These are phyloP conservation scores for Nemania serpens DNA, from an alignment of 2,329 filamentous ascomycete species.

Conservation along the genomic window DNA sequence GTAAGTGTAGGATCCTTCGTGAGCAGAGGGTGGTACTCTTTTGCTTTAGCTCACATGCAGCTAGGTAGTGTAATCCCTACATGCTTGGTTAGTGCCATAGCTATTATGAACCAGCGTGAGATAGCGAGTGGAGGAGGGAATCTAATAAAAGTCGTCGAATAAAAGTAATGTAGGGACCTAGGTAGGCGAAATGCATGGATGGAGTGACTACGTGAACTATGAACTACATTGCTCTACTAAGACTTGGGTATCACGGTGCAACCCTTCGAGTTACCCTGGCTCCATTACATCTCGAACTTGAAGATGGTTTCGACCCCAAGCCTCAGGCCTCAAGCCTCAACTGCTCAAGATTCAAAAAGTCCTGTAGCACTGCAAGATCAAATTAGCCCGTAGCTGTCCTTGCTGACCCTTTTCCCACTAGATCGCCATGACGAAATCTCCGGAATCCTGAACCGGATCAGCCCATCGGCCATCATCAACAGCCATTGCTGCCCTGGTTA, in stretches of 20 bases:
- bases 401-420: conserved; percentile 19
- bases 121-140: conserved; percentile 19
- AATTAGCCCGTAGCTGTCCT: conserved; percentile 15
- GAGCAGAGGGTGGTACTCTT: conserved; percentile 17
- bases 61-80: conserved; percentile 1
- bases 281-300: conserved; percentile 15
- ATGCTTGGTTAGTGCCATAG: background rate
- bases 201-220: background rate
- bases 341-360: background rate
- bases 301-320: conserved; percentile 11
- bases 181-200: no score
- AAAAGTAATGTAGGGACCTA: conserved; percentile 1
- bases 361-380: background rate
- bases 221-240: conserved; percentile 3
- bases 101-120: conserved; percentile 18
- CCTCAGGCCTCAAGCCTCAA: background rate
- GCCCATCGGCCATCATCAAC: conserved; percentile 27
- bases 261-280: conserved; percentile 19
- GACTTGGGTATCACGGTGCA: background rate
- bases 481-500: conserved; percentile 13
- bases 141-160: conserved; percentile 18
- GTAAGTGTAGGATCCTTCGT: conserved; percentile 29
- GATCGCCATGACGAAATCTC: conserved; percentile 36
- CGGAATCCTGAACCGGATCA: conserved; percentile 37
- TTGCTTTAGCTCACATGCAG: conserved; percentile 24